Conservation (phyloP, 495 filamentous ascomycete genomes). For the Bathelium albidoporum region DNA sequence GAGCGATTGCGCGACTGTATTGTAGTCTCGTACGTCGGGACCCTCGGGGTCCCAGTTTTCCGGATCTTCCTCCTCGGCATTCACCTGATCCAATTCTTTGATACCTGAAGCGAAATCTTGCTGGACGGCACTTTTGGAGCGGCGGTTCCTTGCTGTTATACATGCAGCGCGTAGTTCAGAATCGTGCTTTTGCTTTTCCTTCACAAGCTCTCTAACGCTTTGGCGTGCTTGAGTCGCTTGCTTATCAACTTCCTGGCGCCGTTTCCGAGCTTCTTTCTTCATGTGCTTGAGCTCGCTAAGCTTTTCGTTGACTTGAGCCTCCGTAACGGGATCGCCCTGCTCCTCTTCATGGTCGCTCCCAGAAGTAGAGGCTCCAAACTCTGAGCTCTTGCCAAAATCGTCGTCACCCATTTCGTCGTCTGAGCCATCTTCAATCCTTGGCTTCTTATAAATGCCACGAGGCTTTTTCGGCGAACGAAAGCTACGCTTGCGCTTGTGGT, state of each 20-base stretch:
- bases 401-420: constrained; percentile 9
- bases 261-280: constrained; percentile 31
- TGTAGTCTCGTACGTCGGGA: constrained; percentile 46
- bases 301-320: constrained; percentile 29
- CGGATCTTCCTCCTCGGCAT: constrained; percentile 36
- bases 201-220: constrained; percentile 22
- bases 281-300: constrained; percentile 29
- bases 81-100: constrained; percentile 41
- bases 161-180: constrained; percentile 37
- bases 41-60: constrained; percentile 37
- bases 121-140: constrained; percentile 42
- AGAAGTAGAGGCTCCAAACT: constrained; percentile 17
- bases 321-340: constrained; percentile 26
- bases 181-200: constrained; percentile 13
- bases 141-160: constrained; percentile 45
- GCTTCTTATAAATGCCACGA: constrained; percentile 6
- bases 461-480: neutral
- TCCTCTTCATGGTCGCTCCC: neutral
- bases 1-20: constrained; percentile 40
- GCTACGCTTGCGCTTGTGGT: constrained; percentile 30
- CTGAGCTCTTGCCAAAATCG: constrained; percentile 17
- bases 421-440: constrained; percentile 8
- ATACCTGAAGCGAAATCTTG: constrained; percentile 48
- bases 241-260: constrained; percentile 25
- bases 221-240: neutral